Conservation (phyloP, 805 yeast species). For the Cyberlindnera xylosilytica region DNA sequence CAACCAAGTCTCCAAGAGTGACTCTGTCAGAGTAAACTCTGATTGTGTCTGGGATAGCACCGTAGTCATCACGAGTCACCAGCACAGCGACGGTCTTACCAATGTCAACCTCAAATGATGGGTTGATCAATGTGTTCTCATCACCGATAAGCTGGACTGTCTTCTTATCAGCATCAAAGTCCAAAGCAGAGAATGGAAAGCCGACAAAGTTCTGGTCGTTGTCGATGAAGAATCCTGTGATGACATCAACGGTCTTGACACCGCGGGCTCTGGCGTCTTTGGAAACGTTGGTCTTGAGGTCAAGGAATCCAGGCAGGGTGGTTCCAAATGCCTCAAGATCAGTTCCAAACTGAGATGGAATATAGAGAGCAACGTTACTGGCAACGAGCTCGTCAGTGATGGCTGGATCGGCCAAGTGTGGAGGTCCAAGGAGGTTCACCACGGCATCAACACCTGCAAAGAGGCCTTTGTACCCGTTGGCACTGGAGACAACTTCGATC, state of each 20-base stretch:
- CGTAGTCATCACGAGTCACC: constrained; percentile 33
- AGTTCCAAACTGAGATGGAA: constrained; percentile 61
- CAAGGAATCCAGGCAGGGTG: constrained; percentile 34
- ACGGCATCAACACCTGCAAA: constrained; percentile 50
- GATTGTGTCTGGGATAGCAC: constrained; percentile 40
- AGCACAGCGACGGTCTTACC: constrained; percentile 42
- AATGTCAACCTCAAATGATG: constrained; percentile 39
- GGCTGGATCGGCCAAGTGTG: constrained; percentile 30
- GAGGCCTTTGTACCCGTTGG: constrained; percentile 31
- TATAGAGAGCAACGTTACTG: constrained; percentile 47
- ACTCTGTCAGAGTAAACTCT: constrained; percentile 41
- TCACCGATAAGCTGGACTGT: constrained; percentile 40
- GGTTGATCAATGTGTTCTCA: constrained; percentile 33
- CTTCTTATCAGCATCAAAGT: constrained; percentile 35
- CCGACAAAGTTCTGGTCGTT: constrained; percentile 24
- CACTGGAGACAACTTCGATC: constrained; percentile 17
- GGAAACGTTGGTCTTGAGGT: constrained; percentile 35
- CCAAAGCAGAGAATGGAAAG: constrained; percentile 30
- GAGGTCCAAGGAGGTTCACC: constrained; percentile 39
- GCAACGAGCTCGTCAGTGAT: constrained; percentile 39
- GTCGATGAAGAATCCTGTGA: constrained; percentile 39
- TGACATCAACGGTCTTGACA: constrained; percentile 44
- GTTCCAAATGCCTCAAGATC: constrained; percentile 33
- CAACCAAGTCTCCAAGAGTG: constrained; percentile 36
- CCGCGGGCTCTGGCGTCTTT: constrained; percentile 40